phyloP scores from a whole-genome alignment of 805 yeast species.

The Cyberlindnera bimundalis region DNA sequence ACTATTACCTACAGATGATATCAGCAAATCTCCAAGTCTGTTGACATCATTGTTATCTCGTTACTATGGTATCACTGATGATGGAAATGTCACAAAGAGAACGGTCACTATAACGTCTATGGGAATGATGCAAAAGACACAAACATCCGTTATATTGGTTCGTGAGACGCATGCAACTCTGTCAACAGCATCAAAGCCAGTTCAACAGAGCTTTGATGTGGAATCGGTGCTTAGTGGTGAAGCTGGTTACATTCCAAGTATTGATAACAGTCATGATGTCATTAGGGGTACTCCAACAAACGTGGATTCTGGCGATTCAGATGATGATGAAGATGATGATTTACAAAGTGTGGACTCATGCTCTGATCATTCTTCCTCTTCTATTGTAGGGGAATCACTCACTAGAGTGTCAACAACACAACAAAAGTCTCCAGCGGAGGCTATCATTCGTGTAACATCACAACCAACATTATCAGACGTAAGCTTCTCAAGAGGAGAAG shows the following conservation, averaged over 20 bases:
- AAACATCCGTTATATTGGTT: conserved; percentile 16
- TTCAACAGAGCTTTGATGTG: conserved; percentile 9
- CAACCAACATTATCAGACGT: conserved; percentile 4
- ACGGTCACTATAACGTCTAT: conserved; percentile 16
- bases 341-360: conserved; percentile 5
- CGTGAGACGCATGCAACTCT: conserved; percentile 4
- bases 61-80: conserved; percentile 10
- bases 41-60: conserved; percentile 13
- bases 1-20: conserved; percentile 16
- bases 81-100: conserved; percentile 1
- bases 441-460: conserved; percentile 8
- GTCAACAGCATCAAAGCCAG: neutral
- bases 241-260: conserved; percentile 16
- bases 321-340: conserved; percentile 3
- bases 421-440: conserved; percentile 1
- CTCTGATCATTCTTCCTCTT: conserved; percentile 6
- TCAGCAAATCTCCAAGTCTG: conserved; percentile 14
- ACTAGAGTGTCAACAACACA: conserved; percentile 17
- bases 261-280: neutral
- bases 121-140: conserved; percentile 12
- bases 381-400: conserved; percentile 10
- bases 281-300: neutral
- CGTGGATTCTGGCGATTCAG: neutral
- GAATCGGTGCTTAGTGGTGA: conserved; percentile 17
- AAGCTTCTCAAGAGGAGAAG: conserved; percentile 8